phyloP scores from a whole-genome alignment of 2,329 filamentous ascomycete genomes.

The Penicillium sp. region DNA sequence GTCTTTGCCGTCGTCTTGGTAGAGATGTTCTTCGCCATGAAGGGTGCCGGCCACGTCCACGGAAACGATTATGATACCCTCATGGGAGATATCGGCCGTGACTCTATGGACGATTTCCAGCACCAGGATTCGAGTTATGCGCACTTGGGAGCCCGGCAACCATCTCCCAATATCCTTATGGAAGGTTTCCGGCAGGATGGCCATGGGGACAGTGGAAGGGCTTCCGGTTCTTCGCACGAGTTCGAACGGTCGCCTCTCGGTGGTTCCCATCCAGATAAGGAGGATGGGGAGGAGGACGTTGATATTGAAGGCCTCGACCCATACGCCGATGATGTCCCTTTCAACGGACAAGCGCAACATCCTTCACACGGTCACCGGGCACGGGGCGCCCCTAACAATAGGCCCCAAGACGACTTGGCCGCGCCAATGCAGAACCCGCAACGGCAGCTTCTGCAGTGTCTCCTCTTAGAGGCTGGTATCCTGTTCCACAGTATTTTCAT shows the following conservation, averaged over 20 bases:
- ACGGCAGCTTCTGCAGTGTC: conserved; percentile 72
- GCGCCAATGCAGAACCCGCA: conserved; percentile 58
- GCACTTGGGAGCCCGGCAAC: conserved; percentile 22
- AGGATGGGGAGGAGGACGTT: conserved; percentile 56
- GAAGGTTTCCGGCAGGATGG: conserved; percentile 16
- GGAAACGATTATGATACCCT: conserved; percentile 54
- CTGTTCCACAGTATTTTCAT: conserved; percentile 86
- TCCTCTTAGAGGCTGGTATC: conserved; percentile 80
- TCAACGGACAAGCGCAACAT: conserved; percentile 17
- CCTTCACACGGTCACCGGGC: conserved; percentile 17
- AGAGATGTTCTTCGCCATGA: conserved; percentile 84
- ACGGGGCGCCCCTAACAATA: conserved; percentile 15
- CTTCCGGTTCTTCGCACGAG: conserved; percentile 23
- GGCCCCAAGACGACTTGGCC: conserved; percentile 31
- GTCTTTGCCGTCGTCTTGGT: conserved; percentile 81
- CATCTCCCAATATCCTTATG: conserved; percentile 26
- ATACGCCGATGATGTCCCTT: conserved; percentile 29
- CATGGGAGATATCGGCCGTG: conserved; percentile 33
- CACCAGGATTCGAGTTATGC: conserved; percentile 27
- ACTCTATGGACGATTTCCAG: conserved; percentile 21
- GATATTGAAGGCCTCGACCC: conserved; percentile 58
- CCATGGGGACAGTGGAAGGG: conserved; percentile 8
- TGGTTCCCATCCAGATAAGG: conserved; percentile 47
- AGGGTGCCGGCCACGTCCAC: conserved; percentile 63
- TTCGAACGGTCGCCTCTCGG: conserved; percentile 18